Conservation (phyloP, 2,329 filamentous ascomycete genomes). For the Pseudodiploospora longispora region DNA sequence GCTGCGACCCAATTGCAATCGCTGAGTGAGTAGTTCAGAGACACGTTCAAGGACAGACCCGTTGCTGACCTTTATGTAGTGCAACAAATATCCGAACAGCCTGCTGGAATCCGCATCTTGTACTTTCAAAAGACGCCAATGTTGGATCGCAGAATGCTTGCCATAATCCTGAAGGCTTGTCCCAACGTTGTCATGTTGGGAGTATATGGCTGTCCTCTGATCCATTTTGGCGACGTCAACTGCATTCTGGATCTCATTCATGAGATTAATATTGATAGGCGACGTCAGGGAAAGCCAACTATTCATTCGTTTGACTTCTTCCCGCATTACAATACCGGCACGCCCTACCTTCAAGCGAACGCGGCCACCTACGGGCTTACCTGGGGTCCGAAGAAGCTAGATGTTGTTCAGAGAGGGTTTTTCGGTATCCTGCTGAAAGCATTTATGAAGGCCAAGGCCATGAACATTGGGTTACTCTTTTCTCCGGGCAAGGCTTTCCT, state of each 20-base stretch:
- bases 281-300: not conserved
- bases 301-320: constrained; percentile 26
- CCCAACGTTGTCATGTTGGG: constrained; percentile 25
- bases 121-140: constrained; percentile 22
- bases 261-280: constrained; percentile 24
- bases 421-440: constrained; percentile 25
- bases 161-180: constrained; percentile 25
- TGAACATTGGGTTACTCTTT: constrained; percentile 23
- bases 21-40: constrained; percentile 17
- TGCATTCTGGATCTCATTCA: constrained; percentile 26
- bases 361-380: constrained; percentile 21
- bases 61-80: constrained; percentile 13
- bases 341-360: constrained; percentile 8
- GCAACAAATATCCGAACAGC: constrained; percentile 11
- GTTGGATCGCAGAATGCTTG: constrained; percentile 25
- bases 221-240: constrained; percentile 28
- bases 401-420: constrained; percentile 25
- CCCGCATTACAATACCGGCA: constrained; percentile 23
- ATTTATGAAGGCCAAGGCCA: constrained; percentile 22
- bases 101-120: constrained; percentile 15
- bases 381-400: constrained; percentile 15
- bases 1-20: constrained; percentile 5
- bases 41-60: too few species aligned
- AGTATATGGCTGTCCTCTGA: constrained; percentile 28
- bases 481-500: constrained; percentile 21